Conservation (phyloP, 2,329 filamentous ascomycete genomes). For the Arthroderma sp. region DNA sequence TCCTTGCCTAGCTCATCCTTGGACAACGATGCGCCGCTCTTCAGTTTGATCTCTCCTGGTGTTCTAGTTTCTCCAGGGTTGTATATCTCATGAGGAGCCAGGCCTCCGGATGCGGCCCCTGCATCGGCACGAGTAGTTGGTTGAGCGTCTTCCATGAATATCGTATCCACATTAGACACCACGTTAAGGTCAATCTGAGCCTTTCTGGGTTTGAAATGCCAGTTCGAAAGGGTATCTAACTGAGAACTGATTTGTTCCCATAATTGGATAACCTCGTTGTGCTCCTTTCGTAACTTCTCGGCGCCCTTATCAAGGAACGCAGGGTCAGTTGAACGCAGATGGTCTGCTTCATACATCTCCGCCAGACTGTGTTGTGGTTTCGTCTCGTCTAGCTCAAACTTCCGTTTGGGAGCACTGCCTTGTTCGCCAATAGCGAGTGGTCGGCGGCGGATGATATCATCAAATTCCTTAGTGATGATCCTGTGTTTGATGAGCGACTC, state of each 20-base stretch:
- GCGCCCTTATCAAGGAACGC: conserved; percentile 70
- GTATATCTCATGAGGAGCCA: conserved; percentile 93
- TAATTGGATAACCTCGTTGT: conserved; percentile 66
- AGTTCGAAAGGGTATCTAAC: conserved; percentile 80
- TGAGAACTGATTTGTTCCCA: conserved; percentile 73
- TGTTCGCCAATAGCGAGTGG: conserved; percentile 59
- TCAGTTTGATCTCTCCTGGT: conserved; percentile 62
- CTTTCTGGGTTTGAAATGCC: conserved; percentile 89
- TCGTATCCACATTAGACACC: conserved; percentile 78
- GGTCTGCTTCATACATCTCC: conserved; percentile 89
- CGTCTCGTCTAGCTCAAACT: conserved; percentile 70
- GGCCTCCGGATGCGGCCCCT: conserved; percentile 45
- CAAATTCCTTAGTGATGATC: conserved; percentile 80
- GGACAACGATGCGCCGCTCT: conserved; percentile 64
- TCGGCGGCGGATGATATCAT: conserved; percentile 73
- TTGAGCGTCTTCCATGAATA: conserved; percentile 90
- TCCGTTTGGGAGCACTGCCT: conserved; percentile 52
- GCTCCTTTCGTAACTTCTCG: conserved; percentile 69
- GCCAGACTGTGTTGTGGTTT: conserved; percentile 81
- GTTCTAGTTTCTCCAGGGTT: conserved; percentile 56
- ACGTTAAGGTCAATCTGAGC: conserved; percentile 71
- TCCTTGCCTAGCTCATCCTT: conserved; percentile 80
- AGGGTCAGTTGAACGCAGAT: conserved; percentile 65
- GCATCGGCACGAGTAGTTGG: conserved; percentile 63
- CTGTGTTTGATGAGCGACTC: conserved; percentile 89